These are phyloP conservation scores for Chaetomium fimeti DNA, from an alignment of 495 filamentous ascomycete genomes.

Conservation along the genomic window DNA sequence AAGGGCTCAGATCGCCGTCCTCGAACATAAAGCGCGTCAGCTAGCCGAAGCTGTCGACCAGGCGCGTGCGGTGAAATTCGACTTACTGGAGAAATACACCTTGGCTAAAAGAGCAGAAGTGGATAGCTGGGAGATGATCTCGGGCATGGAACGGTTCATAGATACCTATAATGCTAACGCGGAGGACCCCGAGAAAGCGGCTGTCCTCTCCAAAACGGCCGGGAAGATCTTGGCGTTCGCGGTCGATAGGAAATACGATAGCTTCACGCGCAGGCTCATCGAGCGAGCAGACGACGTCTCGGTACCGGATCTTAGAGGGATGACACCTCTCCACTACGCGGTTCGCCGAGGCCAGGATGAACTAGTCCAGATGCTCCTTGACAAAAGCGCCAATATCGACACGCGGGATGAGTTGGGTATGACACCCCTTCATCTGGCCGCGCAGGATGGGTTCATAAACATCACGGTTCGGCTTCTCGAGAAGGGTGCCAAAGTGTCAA, in stretches of 20 bases:
- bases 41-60: not conserved
- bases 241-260: not conserved
- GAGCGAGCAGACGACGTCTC: not conserved
- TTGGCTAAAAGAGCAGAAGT: not conserved
- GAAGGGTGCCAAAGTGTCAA: not conserved
- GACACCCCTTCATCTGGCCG: not conserved
- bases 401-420: not conserved
- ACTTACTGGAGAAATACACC: not conserved
- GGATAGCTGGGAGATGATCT: not conserved
- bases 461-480: not conserved
- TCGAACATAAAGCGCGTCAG: not conserved
- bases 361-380: not conserved
- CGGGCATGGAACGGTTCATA: not conserved
- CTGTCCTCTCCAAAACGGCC: not conserved
- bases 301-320: not conserved
- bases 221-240: slow-evolving; percentile 2
- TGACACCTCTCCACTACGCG: not conserved
- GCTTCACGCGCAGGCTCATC: not conserved
- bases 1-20: not conserved
- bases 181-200: not conserved
- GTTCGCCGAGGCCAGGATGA: not conserved
- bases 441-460: not conserved
- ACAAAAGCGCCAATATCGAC: not conserved
- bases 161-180: not conserved
- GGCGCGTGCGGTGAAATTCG: not conserved